Evolutionary conservation across 352 stramenopile genomes (phyloP).

Genomic region (Halophytophthora batemanensis): DNA sequence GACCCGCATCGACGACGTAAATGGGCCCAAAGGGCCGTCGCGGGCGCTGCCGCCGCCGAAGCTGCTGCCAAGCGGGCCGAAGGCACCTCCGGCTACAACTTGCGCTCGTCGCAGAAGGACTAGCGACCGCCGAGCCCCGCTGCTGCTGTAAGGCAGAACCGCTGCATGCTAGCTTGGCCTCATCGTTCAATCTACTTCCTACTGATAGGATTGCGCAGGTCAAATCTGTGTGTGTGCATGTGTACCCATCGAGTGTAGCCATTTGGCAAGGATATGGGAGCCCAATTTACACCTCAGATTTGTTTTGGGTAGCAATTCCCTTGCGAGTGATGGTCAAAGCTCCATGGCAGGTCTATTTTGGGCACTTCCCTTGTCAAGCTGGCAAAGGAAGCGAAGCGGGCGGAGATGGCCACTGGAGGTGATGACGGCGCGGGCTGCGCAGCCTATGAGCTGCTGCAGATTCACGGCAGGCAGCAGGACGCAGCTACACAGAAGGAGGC

Average conservation of each 20-base stretch:
- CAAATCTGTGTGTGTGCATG: too few species aligned
- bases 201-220: too few species aligned
- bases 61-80: slow-evolving; percentile 35
- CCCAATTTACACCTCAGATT: slow-evolving; percentile 1
- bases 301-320: neutral
- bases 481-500: slow-evolving; percentile 39
- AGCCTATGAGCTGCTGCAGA: slow-evolving; percentile 33
- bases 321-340: slow-evolving; percentile 13
- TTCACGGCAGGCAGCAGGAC: slow-evolving; percentile 16
- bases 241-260: neutral
- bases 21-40: slow-evolving; percentile 54
- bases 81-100: slow-evolving; percentile 28
- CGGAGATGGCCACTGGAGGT: too few species aligned
- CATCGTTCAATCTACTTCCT: too few species aligned
- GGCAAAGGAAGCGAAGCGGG: neutral
- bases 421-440: slow-evolving; percentile 8
- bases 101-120: slow-evolving; percentile 29
- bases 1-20: slow-evolving; percentile 43
- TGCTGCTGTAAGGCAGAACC: too few species aligned
- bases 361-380: neutral
- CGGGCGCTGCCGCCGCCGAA: slow-evolving; percentile 54
- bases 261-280: neutral
- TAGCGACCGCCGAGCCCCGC: neutral
- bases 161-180: too few species aligned
- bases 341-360: too few species aligned